These are phyloP conservation scores for Pestalotiopsis sp. DNA, from an alignment of 2,329 filamentous ascomycete genomes.

Conservation along the genomic window DNA sequence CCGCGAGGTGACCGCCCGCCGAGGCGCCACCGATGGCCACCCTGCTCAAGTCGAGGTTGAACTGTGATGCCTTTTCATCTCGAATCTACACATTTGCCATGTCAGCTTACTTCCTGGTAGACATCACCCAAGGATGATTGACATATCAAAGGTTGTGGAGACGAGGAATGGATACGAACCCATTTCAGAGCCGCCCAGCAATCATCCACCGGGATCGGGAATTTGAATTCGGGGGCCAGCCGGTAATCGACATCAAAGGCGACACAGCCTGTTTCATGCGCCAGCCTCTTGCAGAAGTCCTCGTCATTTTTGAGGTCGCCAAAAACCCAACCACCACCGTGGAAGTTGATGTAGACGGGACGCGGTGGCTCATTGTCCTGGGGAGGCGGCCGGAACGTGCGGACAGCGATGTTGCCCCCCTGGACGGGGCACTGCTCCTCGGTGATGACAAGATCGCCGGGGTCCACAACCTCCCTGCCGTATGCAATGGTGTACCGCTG, in stretches of 20 bases:
- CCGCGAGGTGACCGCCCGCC: slow-evolving; percentile 6
- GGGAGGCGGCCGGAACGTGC: neutral
- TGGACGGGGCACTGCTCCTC: slow-evolving; percentile 6
- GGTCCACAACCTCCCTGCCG: slow-evolving; percentile 7
- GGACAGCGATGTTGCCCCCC: slow-evolving; percentile 2
- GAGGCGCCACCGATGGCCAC: slow-evolving; percentile 4
- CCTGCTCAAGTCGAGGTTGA: slow-evolving; percentile 1
- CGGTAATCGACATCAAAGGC: slow-evolving; percentile 70
- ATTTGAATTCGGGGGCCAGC: slow-evolving; percentile 66
- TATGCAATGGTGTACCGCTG: slow-evolving; percentile 7
- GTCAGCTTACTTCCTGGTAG: no score
- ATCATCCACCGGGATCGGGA: slow-evolving; percentile 68
- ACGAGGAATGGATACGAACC: slow-evolving; percentile 5
- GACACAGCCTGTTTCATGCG: slow-evolving; percentile 55
- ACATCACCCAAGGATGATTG: neutral
- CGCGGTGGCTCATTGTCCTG: slow-evolving; percentile 19
- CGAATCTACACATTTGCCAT: neutral
- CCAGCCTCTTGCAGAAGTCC: slow-evolving; percentile 59
- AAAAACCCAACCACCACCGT: slow-evolving; percentile 69
- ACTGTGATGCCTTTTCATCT: slow-evolving; percentile 4
- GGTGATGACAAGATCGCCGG: slow-evolving; percentile 4
- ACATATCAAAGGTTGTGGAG: neutral
- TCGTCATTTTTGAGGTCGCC: slow-evolving; percentile 66
- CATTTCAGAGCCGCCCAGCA: slow-evolving; percentile 67
- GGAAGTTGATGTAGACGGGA: slow-evolving; percentile 66